Base-by-base conservation (phyloP, 2,329 filamentous ascomycete genomes). In the Aspergillus aculeatinus region DNA sequence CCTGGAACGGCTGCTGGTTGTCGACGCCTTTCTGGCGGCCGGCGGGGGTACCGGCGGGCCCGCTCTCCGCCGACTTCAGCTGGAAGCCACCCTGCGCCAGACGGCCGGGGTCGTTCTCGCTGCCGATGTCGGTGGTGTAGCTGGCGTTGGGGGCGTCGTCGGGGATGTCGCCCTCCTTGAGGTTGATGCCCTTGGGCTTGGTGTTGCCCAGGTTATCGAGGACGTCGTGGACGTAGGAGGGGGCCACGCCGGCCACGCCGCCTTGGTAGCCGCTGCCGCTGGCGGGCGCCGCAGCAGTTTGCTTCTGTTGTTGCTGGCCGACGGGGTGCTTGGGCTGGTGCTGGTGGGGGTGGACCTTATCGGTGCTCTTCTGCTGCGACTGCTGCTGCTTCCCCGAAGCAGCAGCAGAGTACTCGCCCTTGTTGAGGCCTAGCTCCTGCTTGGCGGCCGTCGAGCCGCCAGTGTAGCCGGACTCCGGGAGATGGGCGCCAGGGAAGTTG, bases 31-130 rank as follows among this genome's bases (percentile, higher is more conserved):
- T 67, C 58, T 74, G 68, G 49, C 65, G 63, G 23, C 66, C 59
- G 29, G 67, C 65, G 42, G 65, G 64, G 5, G 62, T 70, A 29
- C 68, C 69, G 53, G 70, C 66, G 10, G 65, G 61, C 16, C 67
- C 72, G 52, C 69, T 72, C 60, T 73, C 68, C 1, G 70, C 67
- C 44, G 66, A 71, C 16, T 51, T 62, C 12, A 65, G 71, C 65
- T 76, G 68, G 64, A 77, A 76, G 39, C 68, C 66, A 31, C 66
- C 68, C 65, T 77, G 71, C 6, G 83, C 84, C 19, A 74, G 66
- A 31, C 84, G 75, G 2, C 80, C 81, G 3, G 86, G 85, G 65
- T 88, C 85, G 47, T 85, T 77, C 63, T 81, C 72, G 2, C 77
- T 77, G 2, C 85, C 85, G 61, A 87, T 82, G 25, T 84, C 80